Conservation (phyloP, 208 protist genomes). For the Acanthamoeba healyi region DNA sequence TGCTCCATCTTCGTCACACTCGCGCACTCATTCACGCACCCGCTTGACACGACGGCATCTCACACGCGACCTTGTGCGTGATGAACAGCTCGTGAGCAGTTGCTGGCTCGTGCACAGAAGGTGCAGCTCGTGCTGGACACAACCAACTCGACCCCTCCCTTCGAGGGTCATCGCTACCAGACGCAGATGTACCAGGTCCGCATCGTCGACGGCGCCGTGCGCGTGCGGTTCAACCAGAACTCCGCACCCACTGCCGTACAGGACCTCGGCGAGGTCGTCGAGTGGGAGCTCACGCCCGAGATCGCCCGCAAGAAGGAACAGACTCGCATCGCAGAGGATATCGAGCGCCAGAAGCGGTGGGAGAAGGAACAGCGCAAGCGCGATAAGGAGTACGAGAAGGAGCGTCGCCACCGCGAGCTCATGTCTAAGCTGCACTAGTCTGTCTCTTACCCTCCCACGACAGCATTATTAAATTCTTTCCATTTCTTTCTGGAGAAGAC, state of each 20-base stretch:
- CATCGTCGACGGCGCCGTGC: constrained; percentile 31
- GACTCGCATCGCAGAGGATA: background rate
- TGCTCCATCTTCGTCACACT: background rate
- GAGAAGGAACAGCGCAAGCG: background rate
- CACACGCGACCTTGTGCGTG: background rate
- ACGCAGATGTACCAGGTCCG: constrained; percentile 54
- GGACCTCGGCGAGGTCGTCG: constrained; percentile 14
- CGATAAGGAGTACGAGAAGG: constrained; percentile 47
- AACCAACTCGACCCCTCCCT: constrained; percentile 12
- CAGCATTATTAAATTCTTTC: background rate
- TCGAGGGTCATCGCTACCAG: constrained; percentile 22
- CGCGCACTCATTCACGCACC: background rate
- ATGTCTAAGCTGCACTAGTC: background rate
- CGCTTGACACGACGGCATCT: too few species aligned
- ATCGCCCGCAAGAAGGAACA: constrained; percentile 55
- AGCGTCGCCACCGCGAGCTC: constrained; percentile 59
- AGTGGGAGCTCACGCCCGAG: constrained; percentile 60
- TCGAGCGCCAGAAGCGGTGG: constrained; percentile 1
- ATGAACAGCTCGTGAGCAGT: background rate
- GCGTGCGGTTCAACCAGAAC: constrained; percentile 29
- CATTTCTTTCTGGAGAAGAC: background rate
- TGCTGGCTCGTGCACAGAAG: background rate
- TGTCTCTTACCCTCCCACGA: background rate
- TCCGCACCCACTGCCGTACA: too few species aligned
- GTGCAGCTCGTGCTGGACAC: constrained; percentile 39